Evolutionary conservation across 2,329 filamentous ascomycete species (phyloP).

Genomic region (Alternaria angustiovoidea): DNA sequence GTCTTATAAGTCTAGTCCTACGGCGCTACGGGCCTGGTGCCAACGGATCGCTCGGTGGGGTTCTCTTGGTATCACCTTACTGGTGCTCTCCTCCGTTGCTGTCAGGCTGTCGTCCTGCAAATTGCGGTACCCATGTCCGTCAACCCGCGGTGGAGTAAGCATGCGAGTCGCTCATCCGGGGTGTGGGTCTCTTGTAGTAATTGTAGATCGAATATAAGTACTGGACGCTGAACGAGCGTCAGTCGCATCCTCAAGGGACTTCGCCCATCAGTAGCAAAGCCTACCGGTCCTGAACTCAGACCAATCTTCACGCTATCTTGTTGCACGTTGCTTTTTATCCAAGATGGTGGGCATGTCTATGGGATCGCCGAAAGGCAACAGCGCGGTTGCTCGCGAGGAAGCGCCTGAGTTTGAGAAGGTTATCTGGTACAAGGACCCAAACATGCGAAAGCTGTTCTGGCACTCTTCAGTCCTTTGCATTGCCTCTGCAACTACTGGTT

Average conservation of each 20-base stretch:
- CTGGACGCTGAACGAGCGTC: conserved; percentile 16
- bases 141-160: conserved; percentile 12
- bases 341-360: conserved; percentile 27
- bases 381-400: conserved; percentile 54
- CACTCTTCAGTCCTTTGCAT: conserved; percentile 60
- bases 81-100: conserved; percentile 22
- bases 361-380: conserved; percentile 27
- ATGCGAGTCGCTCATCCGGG: not conserved
- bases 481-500: conserved; percentile 65
- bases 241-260: conserved; percentile 22
- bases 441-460: conserved; percentile 64
- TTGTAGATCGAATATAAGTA: conserved; percentile 29
- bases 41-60: conserved; percentile 29
- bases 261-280: conserved; percentile 22
- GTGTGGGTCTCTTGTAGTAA: conserved; percentile 7
- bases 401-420: conserved; percentile 61
- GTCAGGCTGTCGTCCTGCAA: conserved; percentile 23
- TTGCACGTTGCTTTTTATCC: not conserved
- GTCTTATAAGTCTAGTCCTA: conserved; percentile 22
- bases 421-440: conserved; percentile 62
- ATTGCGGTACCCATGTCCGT: conserved; percentile 27
- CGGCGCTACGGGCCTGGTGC: conserved; percentile 34
- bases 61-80: conserved; percentile 21
- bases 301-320: not conserved
- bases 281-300: conserved; percentile 2